Evolutionary conservation across 208 protist genomes (phyloP).

Genomic region (Porcisia hertigi): DNA sequence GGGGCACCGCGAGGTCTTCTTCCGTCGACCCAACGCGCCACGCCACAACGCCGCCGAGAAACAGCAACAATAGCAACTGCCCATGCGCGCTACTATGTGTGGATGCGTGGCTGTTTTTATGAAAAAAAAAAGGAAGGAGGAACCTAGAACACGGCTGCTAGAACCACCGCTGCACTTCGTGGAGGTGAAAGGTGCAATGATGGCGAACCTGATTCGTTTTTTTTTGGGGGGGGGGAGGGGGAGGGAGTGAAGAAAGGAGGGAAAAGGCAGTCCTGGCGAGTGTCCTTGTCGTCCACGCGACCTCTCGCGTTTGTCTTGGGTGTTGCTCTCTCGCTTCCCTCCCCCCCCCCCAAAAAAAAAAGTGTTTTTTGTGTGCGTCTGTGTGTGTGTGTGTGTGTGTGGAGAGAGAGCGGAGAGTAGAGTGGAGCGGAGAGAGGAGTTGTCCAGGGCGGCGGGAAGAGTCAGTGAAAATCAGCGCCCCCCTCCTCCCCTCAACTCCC

Average conservation of each 20-base stretch:
- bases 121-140: not conserved
- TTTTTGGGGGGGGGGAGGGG: not conserved
- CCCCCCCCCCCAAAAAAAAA: not conserved
- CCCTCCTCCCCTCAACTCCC: not conserved
- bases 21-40: slow-evolving; percentile 79
- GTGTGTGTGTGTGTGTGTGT: not conserved
- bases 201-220: not conserved
- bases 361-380: no score
- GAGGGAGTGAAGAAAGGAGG: no score
- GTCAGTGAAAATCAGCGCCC: not conserved
- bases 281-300: not conserved
- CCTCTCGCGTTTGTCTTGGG: not conserved
- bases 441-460: not conserved
- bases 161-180: not conserved
- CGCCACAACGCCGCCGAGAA: slow-evolving; percentile 83
- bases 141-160: not conserved
- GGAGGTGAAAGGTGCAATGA: not conserved
- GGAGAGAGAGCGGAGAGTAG: no score
- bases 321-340: not conserved
- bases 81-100: not conserved
- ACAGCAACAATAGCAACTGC: not conserved
- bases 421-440: no score
- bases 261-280: not conserved
- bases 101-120: not conserved
- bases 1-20: slow-evolving; percentile 89